Percentiles rank a stretch among this genome's conserved stretches.
These are phyloP conservation scores for Pleurotus djamor DNA, from an alignment of 768 basidiomycete species.

Conservation along the genomic window DNA sequence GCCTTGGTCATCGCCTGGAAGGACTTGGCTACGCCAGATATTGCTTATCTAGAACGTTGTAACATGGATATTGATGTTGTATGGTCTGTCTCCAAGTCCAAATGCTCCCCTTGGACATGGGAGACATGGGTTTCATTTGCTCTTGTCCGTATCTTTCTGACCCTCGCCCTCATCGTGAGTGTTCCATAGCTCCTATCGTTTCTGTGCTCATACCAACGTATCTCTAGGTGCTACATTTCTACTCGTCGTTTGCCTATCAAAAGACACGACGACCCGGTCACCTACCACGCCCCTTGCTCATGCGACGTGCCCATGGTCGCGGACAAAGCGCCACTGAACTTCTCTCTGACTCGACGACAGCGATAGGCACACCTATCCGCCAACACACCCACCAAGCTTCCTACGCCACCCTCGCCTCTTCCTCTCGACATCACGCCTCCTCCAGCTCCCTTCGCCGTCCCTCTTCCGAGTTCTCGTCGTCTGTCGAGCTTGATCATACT, in stretches of 20 bases:
- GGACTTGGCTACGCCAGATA: conserved; percentile 28
- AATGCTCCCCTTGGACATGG: conserved; percentile 37
- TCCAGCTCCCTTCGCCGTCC: conserved; percentile 1
- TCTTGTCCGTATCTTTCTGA: conserved; percentile 50
- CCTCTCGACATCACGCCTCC: neutral
- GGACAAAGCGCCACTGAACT: conserved; percentile 3
- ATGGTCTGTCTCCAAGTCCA: conserved; percentile 46
- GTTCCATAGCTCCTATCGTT: neutral
- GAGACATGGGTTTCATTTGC: conserved; percentile 55
- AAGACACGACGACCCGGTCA: neutral
- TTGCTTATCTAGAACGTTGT: conserved; percentile 46
- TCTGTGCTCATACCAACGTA: neutral
- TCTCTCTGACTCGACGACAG: neutral
- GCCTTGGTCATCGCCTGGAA: conserved; percentile 55
- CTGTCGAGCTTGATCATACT: conserved; percentile 18
- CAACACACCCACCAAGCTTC: neutral
- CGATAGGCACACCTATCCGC: neutral
- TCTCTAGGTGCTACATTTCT: conserved; percentile 16
- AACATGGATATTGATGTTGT: conserved; percentile 63
- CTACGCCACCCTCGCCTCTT: conserved; percentile 4
- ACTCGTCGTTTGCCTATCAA: conserved; percentile 19
- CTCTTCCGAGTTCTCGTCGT: neutral
- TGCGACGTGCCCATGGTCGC: neutral
- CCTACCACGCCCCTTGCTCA: neutral
- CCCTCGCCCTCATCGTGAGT: conserved; percentile 53